Base-by-base conservation (phyloP, 352 stramenopile species). In the Globisporangium radiosum region DNA sequence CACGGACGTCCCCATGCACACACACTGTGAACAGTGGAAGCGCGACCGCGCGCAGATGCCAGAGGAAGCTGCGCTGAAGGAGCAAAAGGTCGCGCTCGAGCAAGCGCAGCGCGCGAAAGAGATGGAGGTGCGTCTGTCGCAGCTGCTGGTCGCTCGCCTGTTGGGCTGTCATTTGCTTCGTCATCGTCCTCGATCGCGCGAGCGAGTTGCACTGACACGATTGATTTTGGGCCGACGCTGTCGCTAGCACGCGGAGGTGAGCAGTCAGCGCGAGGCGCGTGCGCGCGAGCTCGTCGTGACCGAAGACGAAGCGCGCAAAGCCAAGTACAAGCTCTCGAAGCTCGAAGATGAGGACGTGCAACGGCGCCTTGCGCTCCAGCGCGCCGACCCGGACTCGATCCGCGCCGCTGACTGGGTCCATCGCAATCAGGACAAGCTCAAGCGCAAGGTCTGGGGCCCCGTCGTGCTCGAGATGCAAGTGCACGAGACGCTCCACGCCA, bases 391-490 rank as follows among this genome's bases (percentile, higher is more conserved):
- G 11, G 83, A 94, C 59, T 85, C 76, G 15, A 85, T 94, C 40
- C 78, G 72, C 25, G 86, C 83, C 15, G 76, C 78, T 0, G 80
- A 94, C 4, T 95, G 86, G 86, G 72, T 91, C 39, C 74, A 87
- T 55, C 68, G 75, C 9, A 93, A 95, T 48, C 70, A 77, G 25
- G 57, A 82, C 57, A 73, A 75, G 25, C 65, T 95, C 4, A 76
- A 85, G 54, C 73, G 81, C 17, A 90, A 88, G 57, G 86, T 94
- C 0, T 95, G 85, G 84, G 86, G 86, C 0, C 86, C 86, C 0
- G 69, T 95, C 40, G 85, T 83, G 19, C 70, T 94, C 3, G 82
- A 95, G 71, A 88, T 95, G 69, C 82, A 91, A 62, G 72, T 95
- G 3, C 85, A 86, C 51, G 80, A 93, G 52, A 64, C 73, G 7